Base-by-base conservation (phyloP, 2,329 filamentous ascomycete genomes). In the Pseudocercospora pini-densiflorae region DNA sequence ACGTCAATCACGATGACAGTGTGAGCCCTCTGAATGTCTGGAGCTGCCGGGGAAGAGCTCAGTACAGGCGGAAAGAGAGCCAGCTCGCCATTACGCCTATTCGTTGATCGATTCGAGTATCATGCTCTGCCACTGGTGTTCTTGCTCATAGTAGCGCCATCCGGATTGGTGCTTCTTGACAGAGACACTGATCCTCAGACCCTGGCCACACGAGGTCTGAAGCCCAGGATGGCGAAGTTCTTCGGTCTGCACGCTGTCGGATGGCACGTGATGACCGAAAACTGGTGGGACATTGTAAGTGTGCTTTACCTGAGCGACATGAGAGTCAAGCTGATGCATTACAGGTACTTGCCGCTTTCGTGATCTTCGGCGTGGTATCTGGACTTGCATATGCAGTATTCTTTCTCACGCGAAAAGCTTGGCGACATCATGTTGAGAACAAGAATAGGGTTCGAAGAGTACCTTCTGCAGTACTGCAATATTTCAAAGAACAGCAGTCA, bases 1-100 rank as follows among this genome's bases (percentile, higher is more conserved):
- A 33, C 14, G n/a, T 53, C 23, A 29, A 53, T 7, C 19, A 27
- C 0, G 6, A 62, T 9, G 45, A 43, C 14, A 24, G n/a, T 47
- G 27, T 29, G 47, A 21, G 33, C 4, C 3, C 23, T 54, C 23
- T 14, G 21, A 19, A 64, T 64, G 62, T 64, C 62, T 43, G 62
- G 62, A 60, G 62, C 62, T 31, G 62, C 57, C 23, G 49, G 29
- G 21, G 62, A 61, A 45, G 43, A 64, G 33, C 49, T 64, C 55
- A 64, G 62, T 57, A 36, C 62, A 45, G 62, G 62, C 60, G 62
- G 62, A 3, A 64, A 60, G 57, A 57, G 62, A 29, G 47, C 57
- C 31, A 59, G 57, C 45, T 64, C 62, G 43, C 29, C 47, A 43
- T 36, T 60, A 36, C 57, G 62, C 19, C 12, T 36, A n/a, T 64